These are phyloP conservation scores for Cruciata laevipes DNA, from an alignment of 257 asterid genomes.

Conservation along the genomic window DNA sequence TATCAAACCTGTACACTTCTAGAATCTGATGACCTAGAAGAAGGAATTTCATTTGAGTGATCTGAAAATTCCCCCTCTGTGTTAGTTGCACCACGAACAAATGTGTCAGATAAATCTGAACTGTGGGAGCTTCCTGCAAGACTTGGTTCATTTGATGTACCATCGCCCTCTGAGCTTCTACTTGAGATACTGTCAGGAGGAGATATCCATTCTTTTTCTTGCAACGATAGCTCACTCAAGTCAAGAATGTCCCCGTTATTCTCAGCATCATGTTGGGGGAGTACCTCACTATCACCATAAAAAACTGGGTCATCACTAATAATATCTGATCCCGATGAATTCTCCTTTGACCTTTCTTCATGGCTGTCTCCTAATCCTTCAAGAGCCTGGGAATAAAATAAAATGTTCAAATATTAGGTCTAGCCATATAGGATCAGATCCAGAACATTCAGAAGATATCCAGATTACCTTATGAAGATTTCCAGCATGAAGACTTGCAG, in stretches of 20 bases:
- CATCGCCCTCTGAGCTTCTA: conserved; percentile 51
- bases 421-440: neutral
- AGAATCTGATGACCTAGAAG: conserved; percentile 27
- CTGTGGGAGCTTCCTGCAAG: conserved; percentile 48
- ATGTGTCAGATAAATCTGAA: conserved; percentile 38
- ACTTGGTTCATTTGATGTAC: conserved; percentile 52
- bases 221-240: conserved; percentile 42
- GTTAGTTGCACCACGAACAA: conserved; percentile 34
- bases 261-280: conserved; percentile 46
- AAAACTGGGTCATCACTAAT: conserved; percentile 40
- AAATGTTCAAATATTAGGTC: conserved; percentile 4
- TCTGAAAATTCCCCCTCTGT: conserved; percentile 31
- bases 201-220: conserved; percentile 81
- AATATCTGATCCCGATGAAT: conserved; percentile 47
- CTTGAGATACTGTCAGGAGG: conserved; percentile 71
- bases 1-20: conserved; percentile 51
- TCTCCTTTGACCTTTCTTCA: conserved; percentile 62
- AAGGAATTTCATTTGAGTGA: conserved; percentile 22
- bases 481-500: conserved; percentile 97
- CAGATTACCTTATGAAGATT: conserved; percentile 86
- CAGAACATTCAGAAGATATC: neutral
- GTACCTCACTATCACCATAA: conserved; percentile 37
- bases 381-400: conserved; percentile 60
- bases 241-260: conserved; percentile 40
- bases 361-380: conserved; percentile 96